phyloP scores from a whole-genome alignment of 371 early-diverging fungal genomes.

The Actinomortierella ambigua region DNA sequence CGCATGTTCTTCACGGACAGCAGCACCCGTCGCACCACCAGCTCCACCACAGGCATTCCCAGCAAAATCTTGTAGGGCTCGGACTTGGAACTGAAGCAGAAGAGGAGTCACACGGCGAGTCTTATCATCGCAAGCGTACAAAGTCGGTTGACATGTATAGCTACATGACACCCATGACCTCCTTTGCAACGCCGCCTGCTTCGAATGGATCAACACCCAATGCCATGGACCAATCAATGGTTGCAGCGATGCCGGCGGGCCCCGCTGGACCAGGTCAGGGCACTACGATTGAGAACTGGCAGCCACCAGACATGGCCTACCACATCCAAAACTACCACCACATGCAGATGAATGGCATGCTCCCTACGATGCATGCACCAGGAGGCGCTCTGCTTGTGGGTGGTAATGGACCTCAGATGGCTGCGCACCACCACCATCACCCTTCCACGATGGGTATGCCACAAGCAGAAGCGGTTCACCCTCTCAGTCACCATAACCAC shows the following conservation, averaged over 20 bases:
- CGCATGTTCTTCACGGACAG: not conserved
- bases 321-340: slow-evolving; percentile 35
- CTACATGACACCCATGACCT: slow-evolving; percentile 18
- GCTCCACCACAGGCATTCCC: not conserved
- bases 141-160: slow-evolving; percentile 45
- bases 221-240: too few relatives aligned
- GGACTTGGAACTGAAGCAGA: not conserved
- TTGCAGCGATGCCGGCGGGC: not conserved
- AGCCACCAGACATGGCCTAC: slow-evolving; percentile 41
- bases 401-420: too few relatives aligned
- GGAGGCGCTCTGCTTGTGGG: slow-evolving; percentile 15
- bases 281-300: slow-evolving; percentile 39
- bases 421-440: too few relatives aligned
- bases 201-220: too few relatives aligned
- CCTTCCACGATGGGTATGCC: too few relatives aligned
- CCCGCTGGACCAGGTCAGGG: slow-evolving; percentile 15
- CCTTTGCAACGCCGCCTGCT: slow-evolving; percentile 7
- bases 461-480: too few relatives aligned
- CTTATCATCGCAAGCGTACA: slow-evolving; percentile 43
- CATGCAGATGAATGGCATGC: slow-evolving; percentile 32
- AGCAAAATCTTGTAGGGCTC: slow-evolving; percentile 22
- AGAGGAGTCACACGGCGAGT: slow-evolving; percentile 16
- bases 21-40: slow-evolving; percentile 7
- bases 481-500: too few relatives aligned
- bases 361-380: slow-evolving; percentile 21